Evolutionary conservation across 441 rosid genomes (phyloP).

Genomic region (Brassica hybrid): DNA sequence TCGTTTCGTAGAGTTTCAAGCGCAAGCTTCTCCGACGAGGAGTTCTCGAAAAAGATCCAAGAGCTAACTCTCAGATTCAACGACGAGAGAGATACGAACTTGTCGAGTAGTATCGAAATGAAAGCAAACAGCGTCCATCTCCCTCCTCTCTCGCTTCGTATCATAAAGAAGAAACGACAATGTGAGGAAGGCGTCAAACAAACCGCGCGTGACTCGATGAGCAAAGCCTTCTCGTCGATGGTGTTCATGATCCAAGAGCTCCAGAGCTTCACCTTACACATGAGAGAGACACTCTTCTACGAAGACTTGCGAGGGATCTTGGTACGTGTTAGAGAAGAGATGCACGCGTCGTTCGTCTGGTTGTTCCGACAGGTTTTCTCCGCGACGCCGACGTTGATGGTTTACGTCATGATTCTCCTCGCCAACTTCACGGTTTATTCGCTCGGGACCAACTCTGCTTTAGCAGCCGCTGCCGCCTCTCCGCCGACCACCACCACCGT

Average conservation of each 20-base stretch:
- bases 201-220: slow-evolving; percentile 70
- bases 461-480: slow-evolving; percentile 50
- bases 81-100: slow-evolving; percentile 20
- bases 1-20: slow-evolving; percentile 53
- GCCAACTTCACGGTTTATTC: slow-evolving; percentile 87
- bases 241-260: slow-evolving; percentile 89
- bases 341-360: slow-evolving; percentile 94
- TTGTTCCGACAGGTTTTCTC: slow-evolving; percentile 91
- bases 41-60: slow-evolving; percentile 63
- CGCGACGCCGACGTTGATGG: slow-evolving; percentile 90
- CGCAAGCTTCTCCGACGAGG: slow-evolving; percentile 70
- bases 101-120: slow-evolving; percentile 60
- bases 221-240: slow-evolving; percentile 88
- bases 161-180: slow-evolving; percentile 72
- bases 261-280: slow-evolving; percentile 69
- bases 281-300: slow-evolving; percentile 68
- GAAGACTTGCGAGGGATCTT: slow-evolving; percentile 78
- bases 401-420: slow-evolving; percentile 84
- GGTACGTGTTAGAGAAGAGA: slow-evolving; percentile 67
- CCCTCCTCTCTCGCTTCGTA: slow-evolving; percentile 82
- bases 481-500: slow-evolving; percentile 27
- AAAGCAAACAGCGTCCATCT: slow-evolving; percentile 85
- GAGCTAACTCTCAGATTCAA: slow-evolving; percentile 64
- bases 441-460: slow-evolving; percentile 57
- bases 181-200: slow-evolving; percentile 69